Conservation (phyloP, 2,329 filamentous ascomycete genomes). For the Aspergillus sp. region DNA sequence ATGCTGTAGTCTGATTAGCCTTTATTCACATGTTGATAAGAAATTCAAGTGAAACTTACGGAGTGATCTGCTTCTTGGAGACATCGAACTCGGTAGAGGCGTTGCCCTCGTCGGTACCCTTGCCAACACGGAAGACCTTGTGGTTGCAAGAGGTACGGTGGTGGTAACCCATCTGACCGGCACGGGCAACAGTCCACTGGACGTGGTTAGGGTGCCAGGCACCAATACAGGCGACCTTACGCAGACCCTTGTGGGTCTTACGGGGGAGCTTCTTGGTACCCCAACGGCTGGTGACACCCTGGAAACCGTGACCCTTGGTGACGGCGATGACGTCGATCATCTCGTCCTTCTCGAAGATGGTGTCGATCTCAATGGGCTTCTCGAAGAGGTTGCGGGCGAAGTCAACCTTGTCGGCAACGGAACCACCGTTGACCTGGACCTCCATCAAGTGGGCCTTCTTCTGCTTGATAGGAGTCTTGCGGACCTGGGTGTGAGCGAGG, state of each 20-base stretch:
- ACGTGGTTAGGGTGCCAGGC: constrained; percentile 99
- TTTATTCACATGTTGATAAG: background rate
- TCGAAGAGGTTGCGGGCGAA: constrained; percentile 96
- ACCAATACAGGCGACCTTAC: constrained; percentile 99
- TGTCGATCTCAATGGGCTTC: constrained; percentile 91
- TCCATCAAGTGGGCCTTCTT: constrained; percentile 99
- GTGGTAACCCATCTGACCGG: constrained; percentile 99
- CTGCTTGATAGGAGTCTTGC: constrained; percentile 99
- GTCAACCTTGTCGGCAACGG: constrained; percentile 91
- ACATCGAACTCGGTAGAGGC: constrained; percentile 93
- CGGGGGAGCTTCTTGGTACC: constrained; percentile 99
- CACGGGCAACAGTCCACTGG: constrained; percentile 99
- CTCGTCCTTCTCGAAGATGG: constrained; percentile 99
- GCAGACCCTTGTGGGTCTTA: constrained; percentile 99
- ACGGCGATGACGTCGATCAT: constrained; percentile 99
- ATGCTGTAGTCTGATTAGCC: constrained; percentile 57
- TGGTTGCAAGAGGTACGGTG: constrained; percentile 99
- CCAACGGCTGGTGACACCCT: constrained; percentile 96
- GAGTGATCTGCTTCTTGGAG: constrained; percentile 99
- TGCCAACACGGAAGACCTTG: constrained; percentile 99
- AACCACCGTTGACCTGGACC: constrained; percentile 98
- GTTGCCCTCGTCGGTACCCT: constrained; percentile 84
- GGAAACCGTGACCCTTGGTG: constrained; percentile 99
- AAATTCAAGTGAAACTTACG: constrained; percentile 62
- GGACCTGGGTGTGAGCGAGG: constrained; percentile 98